Percentiles rank a stretch among this genome's conserved stretches.
Evolutionary conservation across 2,329 filamentous ascomycete genomes (phyloP).

Genomic region (Amesomyces nigricolor): DNA sequence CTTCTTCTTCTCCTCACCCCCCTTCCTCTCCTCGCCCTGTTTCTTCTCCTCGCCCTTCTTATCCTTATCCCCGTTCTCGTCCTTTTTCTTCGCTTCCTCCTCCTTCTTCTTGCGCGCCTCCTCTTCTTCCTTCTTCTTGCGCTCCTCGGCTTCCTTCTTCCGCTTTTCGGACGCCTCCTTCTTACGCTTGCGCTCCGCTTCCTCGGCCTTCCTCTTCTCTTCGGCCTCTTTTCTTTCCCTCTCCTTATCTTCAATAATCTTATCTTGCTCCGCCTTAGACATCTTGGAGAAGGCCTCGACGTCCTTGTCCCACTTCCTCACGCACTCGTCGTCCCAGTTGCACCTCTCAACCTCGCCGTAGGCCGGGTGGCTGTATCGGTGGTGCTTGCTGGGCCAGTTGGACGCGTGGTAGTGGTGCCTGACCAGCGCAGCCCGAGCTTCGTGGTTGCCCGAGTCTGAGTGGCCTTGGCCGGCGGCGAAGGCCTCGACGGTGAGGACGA

Average conservation of each 20-base stretch:
- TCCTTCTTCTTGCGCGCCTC: slow-evolving; percentile 15
- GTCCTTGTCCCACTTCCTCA: slow-evolving; percentile 60
- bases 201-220: slow-evolving; percentile 25
- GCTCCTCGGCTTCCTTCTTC: slow-evolving; percentile 22
- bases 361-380: slow-evolving; percentile 60
- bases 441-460: slow-evolving; percentile 66
- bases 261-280: slow-evolving; percentile 53
- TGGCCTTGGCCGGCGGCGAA: slow-evolving; percentile 70
- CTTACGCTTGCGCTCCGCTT: slow-evolving; percentile 29
- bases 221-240: slow-evolving; percentile 29
- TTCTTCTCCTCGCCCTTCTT: slow-evolving; percentile 13
- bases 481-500: slow-evolving; percentile 65
- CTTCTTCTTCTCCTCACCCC: slow-evolving; percentile 5
- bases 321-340: slow-evolving; percentile 63
- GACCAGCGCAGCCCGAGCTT: slow-evolving; percentile 59
- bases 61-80: slow-evolving; percentile 12
- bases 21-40: slow-evolving; percentile 3
- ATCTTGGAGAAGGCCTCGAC: slow-evolving; percentile 55
- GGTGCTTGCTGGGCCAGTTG: slow-evolving; percentile 62
- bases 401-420: slow-evolving; percentile 73
- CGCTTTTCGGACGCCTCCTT: slow-evolving; percentile 20
- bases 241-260: slow-evolving; percentile 37
- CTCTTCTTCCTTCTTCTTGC: slow-evolving; percentile 16
- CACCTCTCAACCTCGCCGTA: slow-evolving; percentile 66
- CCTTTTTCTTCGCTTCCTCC: slow-evolving; percentile 16